phyloP scores from a whole-genome alignment of 768 basidiomycete species.

The Lactarius sanguifluus region DNA sequence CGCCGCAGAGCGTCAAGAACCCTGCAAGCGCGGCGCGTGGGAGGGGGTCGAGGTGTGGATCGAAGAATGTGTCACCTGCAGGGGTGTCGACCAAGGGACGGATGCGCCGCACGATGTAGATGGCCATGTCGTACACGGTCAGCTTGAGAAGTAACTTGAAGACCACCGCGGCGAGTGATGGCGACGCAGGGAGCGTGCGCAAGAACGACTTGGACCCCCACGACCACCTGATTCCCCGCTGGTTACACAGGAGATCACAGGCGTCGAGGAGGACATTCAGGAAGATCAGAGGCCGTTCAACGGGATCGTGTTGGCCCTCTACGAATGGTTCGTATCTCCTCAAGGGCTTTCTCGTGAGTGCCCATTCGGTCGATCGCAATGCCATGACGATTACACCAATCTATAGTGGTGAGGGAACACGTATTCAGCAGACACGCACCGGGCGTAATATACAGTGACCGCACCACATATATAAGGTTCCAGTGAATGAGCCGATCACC shows the following conservation, averaged over 20 bases:
- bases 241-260: background rate
- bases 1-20: background rate
- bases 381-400: background rate
- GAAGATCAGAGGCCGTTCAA: conserved; percentile 43
- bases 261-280: background rate
- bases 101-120: background rate
- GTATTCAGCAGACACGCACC: background rate
- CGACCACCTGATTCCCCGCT: background rate
- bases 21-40: background rate
- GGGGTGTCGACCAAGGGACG: background rate
- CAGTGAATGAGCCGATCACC: conserved; percentile 35
- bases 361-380: background rate
- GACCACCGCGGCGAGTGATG: background rate
- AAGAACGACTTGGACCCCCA: background rate
- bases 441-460: background rate
- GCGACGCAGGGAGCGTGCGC: background rate
- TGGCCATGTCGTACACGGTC: background rate
- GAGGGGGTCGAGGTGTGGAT: background rate
- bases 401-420: background rate
- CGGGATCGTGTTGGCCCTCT: conserved; percentile 53
- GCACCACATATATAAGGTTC: background rate
- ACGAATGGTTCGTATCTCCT: conserved; percentile 41
- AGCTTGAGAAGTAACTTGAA: background rate
- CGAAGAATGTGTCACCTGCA: background rate
- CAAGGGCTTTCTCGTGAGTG: conserved; percentile 35